A percentile compares a stretch with the other conserved stretches of the same genome.
These are phyloP conservation scores for Ilyonectria robusta DNA, from an alignment of 2,329 filamentous ascomycete genomes.

Conservation along the genomic window DNA sequence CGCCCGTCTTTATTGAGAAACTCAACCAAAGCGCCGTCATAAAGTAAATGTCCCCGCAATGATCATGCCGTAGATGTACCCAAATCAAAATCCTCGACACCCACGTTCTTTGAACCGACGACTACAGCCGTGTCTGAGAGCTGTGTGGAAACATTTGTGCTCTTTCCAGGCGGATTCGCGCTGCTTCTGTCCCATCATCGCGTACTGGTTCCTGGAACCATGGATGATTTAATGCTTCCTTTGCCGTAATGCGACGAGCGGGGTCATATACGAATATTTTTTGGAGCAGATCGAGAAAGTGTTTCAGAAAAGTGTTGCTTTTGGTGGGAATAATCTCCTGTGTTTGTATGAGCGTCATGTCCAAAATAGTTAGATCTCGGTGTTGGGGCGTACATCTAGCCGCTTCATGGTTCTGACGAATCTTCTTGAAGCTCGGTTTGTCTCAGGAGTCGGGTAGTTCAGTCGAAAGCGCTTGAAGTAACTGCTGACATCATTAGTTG, in stretches of 20 bases:
- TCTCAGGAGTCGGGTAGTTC: conserved; percentile 76
- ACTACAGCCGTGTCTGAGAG: not conserved
- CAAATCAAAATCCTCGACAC: not conserved
- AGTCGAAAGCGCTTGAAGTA: conserved; percentile 77
- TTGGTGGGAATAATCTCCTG: conserved; percentile 76
- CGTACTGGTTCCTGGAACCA: conserved; percentile 75
- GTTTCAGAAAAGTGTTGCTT: conserved; percentile 69
- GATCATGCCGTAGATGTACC: not conserved
- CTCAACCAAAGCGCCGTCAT: not conserved
- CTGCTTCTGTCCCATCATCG: conserved; percentile 78
- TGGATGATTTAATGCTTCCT: conserved; percentile 75
- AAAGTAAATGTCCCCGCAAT: not conserved
- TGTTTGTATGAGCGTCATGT: conserved; percentile 14
- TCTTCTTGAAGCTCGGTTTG: conserved; percentile 73
- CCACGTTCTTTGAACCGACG: not conserved
- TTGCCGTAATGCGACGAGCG: conserved; percentile 74
- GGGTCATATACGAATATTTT: conserved; percentile 80
- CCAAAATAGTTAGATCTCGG: not conserved
- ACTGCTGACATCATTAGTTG: conserved; percentile 57
- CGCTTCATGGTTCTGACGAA: conserved; percentile 81
- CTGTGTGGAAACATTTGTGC: conserved; percentile 50
- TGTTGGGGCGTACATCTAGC: conserved; percentile 66
- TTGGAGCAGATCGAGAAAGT: conserved; percentile 74
- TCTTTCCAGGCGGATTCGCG: conserved; percentile 72
- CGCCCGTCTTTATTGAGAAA: not conserved